Base-by-base conservation (phyloP, 352 stramenopile genomes). In the Globisporangium lucens region DNA sequence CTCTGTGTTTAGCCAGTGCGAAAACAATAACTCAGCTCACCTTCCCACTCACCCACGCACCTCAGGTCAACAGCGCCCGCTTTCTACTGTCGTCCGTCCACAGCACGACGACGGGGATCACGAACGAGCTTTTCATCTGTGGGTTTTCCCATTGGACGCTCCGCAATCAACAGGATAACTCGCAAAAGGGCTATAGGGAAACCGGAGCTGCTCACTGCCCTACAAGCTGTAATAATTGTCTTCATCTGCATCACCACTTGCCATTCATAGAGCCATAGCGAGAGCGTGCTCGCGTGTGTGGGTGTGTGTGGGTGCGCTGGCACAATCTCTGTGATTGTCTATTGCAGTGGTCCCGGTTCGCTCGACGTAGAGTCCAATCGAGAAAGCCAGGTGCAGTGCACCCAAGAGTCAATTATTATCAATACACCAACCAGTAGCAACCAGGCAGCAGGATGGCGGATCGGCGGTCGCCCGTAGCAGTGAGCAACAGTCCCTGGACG, bases 51-150 rank as follows among this genome's bases (percentile, higher is more conserved):
- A 29, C 2, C 51, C 51, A 35, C 22, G 0, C 22, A 47, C 41
- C 41, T n/a, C 41, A 47, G 15, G 13, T 47, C 41, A 47, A 47
- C 41, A 9, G 49, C 24, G 41, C 41, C 41, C 41, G 4, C 41
- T 20, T 57, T 57, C 51, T 57, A 57, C 51, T 56, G 51, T 56
- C 51, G 51, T 56, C 51, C 51, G 51, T 56, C 51, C 51, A 56
- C 51, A 56, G 22, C 51, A 29, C 51, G 24, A 36, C 13, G 15
- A 47, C 13, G 41, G 15, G 12, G 41, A n/a, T n/a, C 51, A 29
- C 51, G 24, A 57, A 47, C 4, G 15, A 6, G 51, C 9, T 56
- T 17, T 33, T 33, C 9, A 13, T 30, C 8, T 27, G 13, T 29
- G 51, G 5, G 5, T 33, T 17, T 57, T 10, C 10, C 12, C 51